phyloP scores from a whole-genome alignment of 2,329 filamentous ascomycete genomes.

The Pleurostoma richardsiae region DNA sequence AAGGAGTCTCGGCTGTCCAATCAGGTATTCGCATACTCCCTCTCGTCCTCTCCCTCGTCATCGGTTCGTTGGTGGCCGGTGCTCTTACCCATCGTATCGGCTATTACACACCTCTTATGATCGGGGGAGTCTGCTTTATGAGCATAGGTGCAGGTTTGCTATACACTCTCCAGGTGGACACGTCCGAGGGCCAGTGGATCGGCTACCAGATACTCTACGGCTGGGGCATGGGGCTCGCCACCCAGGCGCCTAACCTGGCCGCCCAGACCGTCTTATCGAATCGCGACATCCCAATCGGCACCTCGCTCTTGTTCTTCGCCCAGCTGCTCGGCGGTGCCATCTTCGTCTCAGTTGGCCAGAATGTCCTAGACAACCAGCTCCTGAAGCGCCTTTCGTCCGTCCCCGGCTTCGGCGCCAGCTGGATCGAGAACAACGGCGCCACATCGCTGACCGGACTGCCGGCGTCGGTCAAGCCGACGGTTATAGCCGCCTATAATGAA shows the following conservation, averaged over 20 bases:
- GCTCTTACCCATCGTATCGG: constrained; percentile 27
- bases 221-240: not conserved
- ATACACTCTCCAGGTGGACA: not conserved
- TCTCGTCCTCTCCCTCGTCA: constrained; percentile 27
- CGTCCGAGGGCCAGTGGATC: constrained; percentile 1
- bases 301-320: constrained; percentile 1
- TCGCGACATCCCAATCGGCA: not conserved
- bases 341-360: constrained; percentile 9
- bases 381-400: not conserved
- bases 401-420: not conserved
- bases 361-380: constrained; percentile 8
- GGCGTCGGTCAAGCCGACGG: not conserved
- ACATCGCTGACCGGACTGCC: constrained; percentile 4
- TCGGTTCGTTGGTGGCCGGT: constrained; percentile 30
- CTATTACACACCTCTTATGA: constrained; percentile 32
- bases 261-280: not conserved
- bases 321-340: constrained; percentile 8
- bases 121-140: constrained; percentile 12
- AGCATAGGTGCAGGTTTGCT: constrained; percentile 1
- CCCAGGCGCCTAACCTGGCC: not conserved
- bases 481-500: constrained; percentile 45
- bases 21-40: constrained; percentile 35
- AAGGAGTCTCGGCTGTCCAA: constrained; percentile 27
- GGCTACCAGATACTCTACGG: constrained; percentile 4
- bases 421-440: constrained; percentile 3